These are phyloP conservation scores for Acacia melanoxylon DNA, from an alignment of 306 rosid genomes.

Conservation along the genomic window DNA sequence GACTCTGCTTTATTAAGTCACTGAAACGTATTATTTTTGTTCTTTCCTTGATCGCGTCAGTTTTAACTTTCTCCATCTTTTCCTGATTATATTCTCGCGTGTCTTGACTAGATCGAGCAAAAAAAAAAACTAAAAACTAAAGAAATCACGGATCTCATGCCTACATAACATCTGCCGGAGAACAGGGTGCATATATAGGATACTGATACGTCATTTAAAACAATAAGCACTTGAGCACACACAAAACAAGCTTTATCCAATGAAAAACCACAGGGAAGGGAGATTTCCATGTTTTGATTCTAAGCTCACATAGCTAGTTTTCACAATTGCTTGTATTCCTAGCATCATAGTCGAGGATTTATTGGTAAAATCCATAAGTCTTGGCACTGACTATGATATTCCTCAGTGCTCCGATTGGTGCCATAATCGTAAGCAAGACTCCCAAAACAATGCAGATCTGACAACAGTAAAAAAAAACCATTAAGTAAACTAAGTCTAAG, in stretches of 20 bases:
- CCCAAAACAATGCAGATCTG: conserved; percentile 78
- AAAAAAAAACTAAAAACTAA: too few relatives aligned
- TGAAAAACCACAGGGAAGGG: background rate
- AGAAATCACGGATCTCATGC: background rate
- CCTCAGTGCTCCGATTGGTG: conserved; percentile 75
- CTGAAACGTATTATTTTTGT: background rate
- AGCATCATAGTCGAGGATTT: background rate
- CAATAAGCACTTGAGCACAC: background rate
- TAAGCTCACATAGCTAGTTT: background rate
- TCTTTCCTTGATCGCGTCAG: background rate
- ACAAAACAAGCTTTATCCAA: background rate
- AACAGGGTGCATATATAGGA: background rate
- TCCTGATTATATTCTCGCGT: too few relatives aligned
- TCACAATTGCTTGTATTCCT: background rate
- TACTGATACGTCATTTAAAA: background rate
- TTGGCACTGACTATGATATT: conserved; percentile 58
- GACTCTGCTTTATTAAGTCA: too few relatives aligned
- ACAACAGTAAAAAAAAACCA: conserved; percentile 1
- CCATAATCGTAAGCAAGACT: conserved; percentile 50
- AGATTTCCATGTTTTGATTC: background rate
- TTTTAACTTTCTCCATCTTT: background rate
- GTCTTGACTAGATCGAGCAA: too few relatives aligned
- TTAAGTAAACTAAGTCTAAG: background rate
- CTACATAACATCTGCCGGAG: background rate
- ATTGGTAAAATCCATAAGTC: conserved; percentile 47